A percentile compares a stretch with the other conserved stretches of the same genome.
phyloP scores from a whole-genome alignment of 2,329 filamentous ascomycete genomes.

The Verticillium longisporum region DNA sequence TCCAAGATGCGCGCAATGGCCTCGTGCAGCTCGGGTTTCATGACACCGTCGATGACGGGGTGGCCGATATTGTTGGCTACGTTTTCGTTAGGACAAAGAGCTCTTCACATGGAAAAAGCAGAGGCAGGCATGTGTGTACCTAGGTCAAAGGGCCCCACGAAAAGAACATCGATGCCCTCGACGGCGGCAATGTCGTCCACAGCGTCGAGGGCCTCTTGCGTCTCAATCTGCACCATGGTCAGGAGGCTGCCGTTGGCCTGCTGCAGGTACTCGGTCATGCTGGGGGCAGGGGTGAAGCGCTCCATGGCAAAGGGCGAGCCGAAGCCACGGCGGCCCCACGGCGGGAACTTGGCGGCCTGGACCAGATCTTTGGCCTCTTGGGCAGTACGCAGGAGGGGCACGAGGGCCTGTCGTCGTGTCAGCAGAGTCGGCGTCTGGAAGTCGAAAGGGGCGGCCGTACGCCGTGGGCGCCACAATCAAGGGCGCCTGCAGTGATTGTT shows the following conservation, averaged over 20 bases:
- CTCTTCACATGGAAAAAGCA: too few relatives aligned
- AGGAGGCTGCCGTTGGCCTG: conserved; percentile 50
- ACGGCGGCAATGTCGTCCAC: conserved; percentile 57
- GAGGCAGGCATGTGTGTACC: too few relatives aligned
- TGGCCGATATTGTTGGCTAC: conserved; percentile 52
- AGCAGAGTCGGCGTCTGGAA: neutral
- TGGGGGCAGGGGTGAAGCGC: conserved; percentile 38
- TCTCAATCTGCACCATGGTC: conserved; percentile 64
- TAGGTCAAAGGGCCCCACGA: conserved; percentile 61
- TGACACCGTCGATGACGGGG: conserved; percentile 53
- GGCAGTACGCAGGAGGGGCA: conserved; percentile 47
- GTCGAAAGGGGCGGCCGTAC: conserved; percentile 20
- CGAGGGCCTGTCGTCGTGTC: conserved; percentile 29
- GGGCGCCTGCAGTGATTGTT: conserved; percentile 32
- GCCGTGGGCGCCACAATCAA: conserved; percentile 52
- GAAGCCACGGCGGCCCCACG: conserved; percentile 45
- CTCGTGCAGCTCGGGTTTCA: conserved; percentile 49
- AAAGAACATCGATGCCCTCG: conserved; percentile 55
- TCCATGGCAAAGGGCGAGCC: conserved; percentile 49
- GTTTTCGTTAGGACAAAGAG: neutral
- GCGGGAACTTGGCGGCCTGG: conserved; percentile 48
- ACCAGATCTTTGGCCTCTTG: conserved; percentile 46
- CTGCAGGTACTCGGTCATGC: conserved; percentile 47
- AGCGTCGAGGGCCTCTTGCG: conserved; percentile 50
- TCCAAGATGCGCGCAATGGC: conserved; percentile 52